These are phyloP conservation scores for Pseudognaphalium luteoalbum DNA, from an alignment of 129 eudicot species.

Conservation along the genomic window DNA sequence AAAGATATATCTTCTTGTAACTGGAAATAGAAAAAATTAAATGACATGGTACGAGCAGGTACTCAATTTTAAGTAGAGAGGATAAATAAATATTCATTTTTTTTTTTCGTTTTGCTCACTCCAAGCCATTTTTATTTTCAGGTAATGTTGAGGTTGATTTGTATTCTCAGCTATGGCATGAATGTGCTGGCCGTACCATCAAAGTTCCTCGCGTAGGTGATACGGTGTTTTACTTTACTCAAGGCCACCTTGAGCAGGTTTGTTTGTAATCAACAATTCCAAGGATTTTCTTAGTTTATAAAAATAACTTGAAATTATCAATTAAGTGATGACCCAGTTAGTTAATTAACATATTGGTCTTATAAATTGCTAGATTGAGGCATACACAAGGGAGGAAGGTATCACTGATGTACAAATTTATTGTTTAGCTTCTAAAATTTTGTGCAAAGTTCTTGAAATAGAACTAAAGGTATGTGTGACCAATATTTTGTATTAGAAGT, in stretches of 20 bases:
- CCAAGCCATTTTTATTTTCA: conserved; percentile 7
- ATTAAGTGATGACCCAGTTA: too few species aligned
- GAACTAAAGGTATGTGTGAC: conserved; percentile 31
- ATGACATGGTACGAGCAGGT: too few species aligned
- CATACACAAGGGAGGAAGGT: conserved; percentile 18
- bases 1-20: too few species aligned
- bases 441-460: conserved; percentile 35
- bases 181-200: conserved; percentile 32
- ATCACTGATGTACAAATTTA: conserved; percentile 19
- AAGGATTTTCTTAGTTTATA: too few species aligned
- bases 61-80: too few species aligned
- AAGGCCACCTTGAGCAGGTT: conserved; percentile 47
- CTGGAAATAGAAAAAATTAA: too few species aligned
- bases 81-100: neutral
- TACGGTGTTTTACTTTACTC: conserved; percentile 42
- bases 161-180: conserved; percentile 33
- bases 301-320: too few species aligned
- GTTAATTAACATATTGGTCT: too few species aligned
- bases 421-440: conserved; percentile 31
- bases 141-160: conserved; percentile 32
- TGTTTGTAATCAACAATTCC: neutral
- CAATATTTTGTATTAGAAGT: neutral
- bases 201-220: conserved; percentile 37
- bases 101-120: neutral
- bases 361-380: conserved; percentile 19